Percentiles rank a stretch among this genome's conserved stretches.
These are phyloP conservation scores for Logfia minima DNA, from an alignment of 129 eudicot species.

Conservation along the genomic window DNA sequence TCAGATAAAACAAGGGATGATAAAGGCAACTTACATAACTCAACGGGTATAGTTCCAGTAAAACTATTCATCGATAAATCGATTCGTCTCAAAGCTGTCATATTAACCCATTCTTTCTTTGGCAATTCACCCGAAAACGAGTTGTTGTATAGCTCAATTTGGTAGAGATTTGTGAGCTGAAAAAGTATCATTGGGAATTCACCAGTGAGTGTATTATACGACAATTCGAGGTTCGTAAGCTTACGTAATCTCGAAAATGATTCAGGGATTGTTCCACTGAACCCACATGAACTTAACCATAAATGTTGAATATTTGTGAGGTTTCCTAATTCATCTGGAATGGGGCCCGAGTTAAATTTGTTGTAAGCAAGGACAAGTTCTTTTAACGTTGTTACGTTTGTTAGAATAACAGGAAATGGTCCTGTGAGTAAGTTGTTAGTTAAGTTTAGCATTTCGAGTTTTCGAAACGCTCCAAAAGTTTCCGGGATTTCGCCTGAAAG, in stretches of 20 bases:
- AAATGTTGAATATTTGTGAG: constrained; percentile 45
- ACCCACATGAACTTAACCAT: constrained; percentile 51
- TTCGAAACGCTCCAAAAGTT: constrained; percentile 43
- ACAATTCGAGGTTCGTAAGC: constrained; percentile 55
- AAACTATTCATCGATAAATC: constrained; percentile 64
- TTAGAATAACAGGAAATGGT: constrained; percentile 44
- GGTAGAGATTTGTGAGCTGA: constrained; percentile 44
- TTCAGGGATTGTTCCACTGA: constrained; percentile 52
- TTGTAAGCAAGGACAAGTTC: constrained; percentile 57
- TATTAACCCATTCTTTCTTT: constrained; percentile 54
- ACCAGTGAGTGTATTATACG: constrained; percentile 56
- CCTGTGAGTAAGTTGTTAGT: constrained; percentile 49
- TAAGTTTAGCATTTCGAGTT: constrained; percentile 42
- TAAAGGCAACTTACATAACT: constrained; percentile 64
- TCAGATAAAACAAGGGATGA: constrained; percentile 53
- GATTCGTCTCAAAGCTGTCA: constrained; percentile 53
- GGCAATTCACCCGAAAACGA: constrained; percentile 58
- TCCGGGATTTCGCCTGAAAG: constrained; percentile 58
- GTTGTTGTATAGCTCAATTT: constrained; percentile 69
- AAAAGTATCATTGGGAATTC: constrained; percentile 44
- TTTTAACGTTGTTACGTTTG: constrained; percentile 46
- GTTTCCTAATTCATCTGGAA: constrained; percentile 59
- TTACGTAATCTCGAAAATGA: constrained; percentile 36
- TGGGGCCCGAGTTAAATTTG: constrained; percentile 38
- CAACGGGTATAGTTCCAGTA: constrained; percentile 63